Percentiles rank a stretch among this genome's conserved stretches.
phyloP scores from a whole-genome alignment of 495 filamentous ascomycete genomes.

The Eremomyces bilateralis region DNA sequence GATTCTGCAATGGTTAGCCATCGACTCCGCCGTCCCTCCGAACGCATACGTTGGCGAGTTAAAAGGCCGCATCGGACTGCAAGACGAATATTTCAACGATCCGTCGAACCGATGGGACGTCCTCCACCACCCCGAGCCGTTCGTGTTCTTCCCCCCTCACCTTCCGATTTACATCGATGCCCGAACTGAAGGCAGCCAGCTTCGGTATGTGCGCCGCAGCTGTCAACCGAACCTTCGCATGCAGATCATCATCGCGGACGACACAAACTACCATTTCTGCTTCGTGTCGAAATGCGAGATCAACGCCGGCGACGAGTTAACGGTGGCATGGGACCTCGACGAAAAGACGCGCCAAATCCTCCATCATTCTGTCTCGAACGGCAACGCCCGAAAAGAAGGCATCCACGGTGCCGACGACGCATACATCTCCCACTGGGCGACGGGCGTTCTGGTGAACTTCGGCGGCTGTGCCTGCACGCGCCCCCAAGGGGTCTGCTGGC shows the following conservation, averaged over 20 bases:
- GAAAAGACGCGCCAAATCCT: constrained; percentile 23
- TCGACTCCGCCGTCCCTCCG: constrained; percentile 35
- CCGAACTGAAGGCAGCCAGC: constrained; percentile 56
- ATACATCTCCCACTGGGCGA: constrained; percentile 38
- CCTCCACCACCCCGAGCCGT: constrained; percentile 47
- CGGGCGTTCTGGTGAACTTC: constrained; percentile 58
- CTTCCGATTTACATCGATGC: constrained; percentile 73
- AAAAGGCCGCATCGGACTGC: constrained; percentile 63
- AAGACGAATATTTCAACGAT: constrained; percentile 54
- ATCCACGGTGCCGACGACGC: constrained; percentile 24
- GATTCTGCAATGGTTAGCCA: constrained; percentile 50
- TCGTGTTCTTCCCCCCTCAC: constrained; percentile 22
- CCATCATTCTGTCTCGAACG: constrained; percentile 17
- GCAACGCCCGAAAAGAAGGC: constrained; percentile 21
- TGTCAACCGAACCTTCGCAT: constrained; percentile 68
- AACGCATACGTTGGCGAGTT: constrained; percentile 64
- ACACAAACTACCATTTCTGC: constrained; percentile 69
- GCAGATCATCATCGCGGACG: constrained; percentile 58
- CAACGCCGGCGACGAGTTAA: constrained; percentile 36
- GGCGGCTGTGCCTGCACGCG: constrained; percentile 71
- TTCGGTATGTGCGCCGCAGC: constrained; percentile 71
- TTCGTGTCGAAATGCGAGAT: constrained; percentile 60
- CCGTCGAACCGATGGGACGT: constrained; percentile 52
- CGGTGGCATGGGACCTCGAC: constrained; percentile 43
- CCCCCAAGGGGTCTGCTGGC: constrained; percentile 32